Conservation (phyloP, 441 rosid genomes). For the Adansonia gregorii region DNA sequence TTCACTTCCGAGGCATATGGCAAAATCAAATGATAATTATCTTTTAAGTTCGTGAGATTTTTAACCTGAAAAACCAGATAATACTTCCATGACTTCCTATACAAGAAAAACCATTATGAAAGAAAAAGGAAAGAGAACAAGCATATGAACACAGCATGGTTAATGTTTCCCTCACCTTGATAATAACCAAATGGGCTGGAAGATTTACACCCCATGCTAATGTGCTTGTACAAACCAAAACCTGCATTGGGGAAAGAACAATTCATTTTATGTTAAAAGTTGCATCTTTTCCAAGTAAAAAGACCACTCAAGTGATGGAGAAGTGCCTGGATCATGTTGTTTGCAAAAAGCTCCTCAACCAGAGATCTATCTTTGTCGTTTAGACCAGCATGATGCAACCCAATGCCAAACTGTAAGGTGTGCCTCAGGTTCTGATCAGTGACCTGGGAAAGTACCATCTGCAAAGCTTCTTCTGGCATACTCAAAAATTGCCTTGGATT, state of each 20-base stretch:
- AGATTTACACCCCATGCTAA: conserved; percentile 99
- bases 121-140: neutral
- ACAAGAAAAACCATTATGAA: neutral
- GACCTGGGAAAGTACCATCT: conserved; percentile 96
- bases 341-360: conserved; percentile 94
- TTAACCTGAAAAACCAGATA: conserved; percentile 17
- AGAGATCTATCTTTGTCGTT: conserved; percentile 94
- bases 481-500: conserved; percentile 89
- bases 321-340: conserved; percentile 94
- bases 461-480: conserved; percentile 87
- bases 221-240: conserved; percentile 95
- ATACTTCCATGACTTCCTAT: conserved; percentile 13
- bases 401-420: conserved; percentile 96
- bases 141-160: neutral
- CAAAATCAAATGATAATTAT: neutral
- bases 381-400: conserved; percentile 97
- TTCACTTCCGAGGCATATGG: neutral
- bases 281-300: conserved; percentile 6
- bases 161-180: conserved; percentile 61
- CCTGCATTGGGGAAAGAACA: conserved; percentile 50
- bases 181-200: conserved; percentile 98
- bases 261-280: neutral
- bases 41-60: neutral
- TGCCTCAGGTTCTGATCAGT: conserved; percentile 95
- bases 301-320: conserved; percentile 28